These are phyloP conservation scores for Begonia masoniana DNA, from an alignment of 306 rosid genomes.

Conservation along the genomic window DNA sequence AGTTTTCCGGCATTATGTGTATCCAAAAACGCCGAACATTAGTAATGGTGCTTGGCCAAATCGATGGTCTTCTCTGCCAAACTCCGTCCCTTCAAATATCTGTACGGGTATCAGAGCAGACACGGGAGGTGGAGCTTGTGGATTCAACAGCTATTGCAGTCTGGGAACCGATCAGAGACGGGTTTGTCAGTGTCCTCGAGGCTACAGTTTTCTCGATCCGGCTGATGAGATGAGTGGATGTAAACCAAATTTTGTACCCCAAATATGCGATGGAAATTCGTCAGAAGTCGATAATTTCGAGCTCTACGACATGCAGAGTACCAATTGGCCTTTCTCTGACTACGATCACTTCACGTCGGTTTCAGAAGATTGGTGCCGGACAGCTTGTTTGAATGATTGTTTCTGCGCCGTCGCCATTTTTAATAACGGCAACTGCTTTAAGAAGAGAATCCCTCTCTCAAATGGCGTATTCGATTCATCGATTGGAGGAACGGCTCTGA, in stretches of 20 bases:
- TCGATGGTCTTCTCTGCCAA: constrained; percentile 12
- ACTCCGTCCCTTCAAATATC: constrained; percentile 17
- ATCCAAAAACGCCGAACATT: constrained; percentile 16
- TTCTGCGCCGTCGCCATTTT: constrained; percentile 15
- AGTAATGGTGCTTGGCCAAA: not conserved
- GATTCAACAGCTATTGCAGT: constrained; percentile 18
- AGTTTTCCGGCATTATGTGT: constrained; percentile 36
- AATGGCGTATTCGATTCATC: constrained; percentile 6
- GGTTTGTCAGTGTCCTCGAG: constrained; percentile 5
- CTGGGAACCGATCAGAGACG: constrained; percentile 11
- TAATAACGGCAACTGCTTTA: constrained; percentile 3
- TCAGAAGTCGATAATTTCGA: constrained; percentile 5
- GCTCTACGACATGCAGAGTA: not conserved
- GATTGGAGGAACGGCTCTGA: constrained; percentile 2
- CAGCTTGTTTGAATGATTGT: constrained; percentile 20
- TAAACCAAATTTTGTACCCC: constrained; percentile 15
- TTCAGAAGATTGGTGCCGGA: constrained; percentile 15
- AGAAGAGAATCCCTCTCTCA: constrained; percentile 16
- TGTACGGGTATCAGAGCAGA: not conserved
- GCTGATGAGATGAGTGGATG: constrained; percentile 17
- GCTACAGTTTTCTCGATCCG: constrained; percentile 15
- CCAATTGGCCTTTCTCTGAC: constrained; percentile 10
- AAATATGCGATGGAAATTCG: constrained; percentile 17
- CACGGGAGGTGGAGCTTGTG: constrained; percentile 25
- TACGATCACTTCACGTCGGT: not conserved